A percentile compares a stretch with the other conserved stretches of the same genome.
Conservation (phyloP, 2,329 filamentous ascomycete species). For the Aureobasidium uvarum region DNA sequence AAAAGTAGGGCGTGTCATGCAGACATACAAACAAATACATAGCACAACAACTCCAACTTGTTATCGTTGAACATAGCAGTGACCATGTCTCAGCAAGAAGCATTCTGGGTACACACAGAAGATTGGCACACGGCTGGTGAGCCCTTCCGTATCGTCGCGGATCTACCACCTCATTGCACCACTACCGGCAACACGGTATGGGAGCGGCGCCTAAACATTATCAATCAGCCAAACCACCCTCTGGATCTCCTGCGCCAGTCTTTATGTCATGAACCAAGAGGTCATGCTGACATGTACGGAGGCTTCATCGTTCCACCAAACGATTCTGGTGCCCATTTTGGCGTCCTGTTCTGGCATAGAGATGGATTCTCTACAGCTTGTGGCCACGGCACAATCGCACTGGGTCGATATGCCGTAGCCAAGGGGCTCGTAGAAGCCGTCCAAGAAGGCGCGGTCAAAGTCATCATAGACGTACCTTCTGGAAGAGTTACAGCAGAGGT, state of each 20-base stretch:
- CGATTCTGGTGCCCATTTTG: constrained; percentile 49
- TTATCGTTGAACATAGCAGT: neutral
- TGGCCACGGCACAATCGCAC: constrained; percentile 53
- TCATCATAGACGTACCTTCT: constrained; percentile 28
- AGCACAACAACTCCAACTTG: neutral
- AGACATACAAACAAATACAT: neutral
- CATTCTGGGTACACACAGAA: constrained; percentile 25
- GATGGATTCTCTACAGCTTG: constrained; percentile 54
- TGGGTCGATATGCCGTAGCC: constrained; percentile 46
- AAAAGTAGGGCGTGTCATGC: neutral
- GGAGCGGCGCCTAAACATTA: constrained; percentile 41
- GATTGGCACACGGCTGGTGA: constrained; percentile 50
- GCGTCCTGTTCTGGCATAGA: constrained; percentile 50
- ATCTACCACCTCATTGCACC: constrained; percentile 39
- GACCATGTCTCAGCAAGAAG: neutral
- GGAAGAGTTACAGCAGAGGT: constrained; percentile 26
- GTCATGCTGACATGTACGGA: constrained; percentile 55
- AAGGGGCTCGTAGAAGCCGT: constrained; percentile 19
- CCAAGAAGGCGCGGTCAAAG: constrained; percentile 12
- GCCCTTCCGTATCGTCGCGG: constrained; percentile 48
- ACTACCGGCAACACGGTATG: constrained; percentile 45
- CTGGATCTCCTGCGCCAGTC: constrained; percentile 40
- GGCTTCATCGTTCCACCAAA: constrained; percentile 47
- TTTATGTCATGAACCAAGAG: constrained; percentile 50
- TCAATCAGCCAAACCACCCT: constrained; percentile 28